Evolutionary conservation across 2,329 filamentous ascomycete species (phyloP), one percentile per base, ranked within the genome.

Genomic region (Chrysoporthe cubensis): DNA sequence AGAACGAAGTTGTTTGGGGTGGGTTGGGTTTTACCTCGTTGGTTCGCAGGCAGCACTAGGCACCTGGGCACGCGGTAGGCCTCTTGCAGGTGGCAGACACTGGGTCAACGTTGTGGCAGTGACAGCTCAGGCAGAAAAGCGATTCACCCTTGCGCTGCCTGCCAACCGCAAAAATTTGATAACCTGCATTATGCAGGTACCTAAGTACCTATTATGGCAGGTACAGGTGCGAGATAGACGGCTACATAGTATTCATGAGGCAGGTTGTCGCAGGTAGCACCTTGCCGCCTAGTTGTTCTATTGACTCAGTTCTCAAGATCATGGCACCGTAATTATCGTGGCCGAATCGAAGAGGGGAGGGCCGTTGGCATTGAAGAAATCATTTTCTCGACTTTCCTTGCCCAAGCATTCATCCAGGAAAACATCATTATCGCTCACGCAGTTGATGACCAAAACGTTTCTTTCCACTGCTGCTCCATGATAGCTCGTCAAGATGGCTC

Each of bases 381-480:
- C 71, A 32, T 75, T 73, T 66, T 75, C 73, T 66, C 71, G 68
- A 34, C 62, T 61, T 5, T 66, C 75, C 63, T 76, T 69, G 0
- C 76, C 76, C 65, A 83, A 79, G 0, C 82, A 68, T 0, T 83
- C 75, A 66, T 83, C 82, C 4, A 84, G 69, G 66, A 83, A 81
- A 0, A 81, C 81, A 0, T 81, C 77, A 0, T 76, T 69, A n/a
- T 75, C 74, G 37, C 76, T 77, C 2, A 80, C 80, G 67, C 76
- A 82, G 67, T 77, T 81, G 11, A 73, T 80, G 40, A 81, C 66
- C 56, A 83, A 67, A 1, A 80, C 81, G 7, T 74, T 72, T 1
- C 78, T 78, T 78, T 46, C n/a, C 48, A 46, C 37, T 34, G 1
- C 44, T 26, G 13, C 18, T 40, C 3, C 32, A 8, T 14, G 44